phyloP scores from a whole-genome alignment of 805 yeast genomes.

The Wickerhamiella siamensis region DNA sequence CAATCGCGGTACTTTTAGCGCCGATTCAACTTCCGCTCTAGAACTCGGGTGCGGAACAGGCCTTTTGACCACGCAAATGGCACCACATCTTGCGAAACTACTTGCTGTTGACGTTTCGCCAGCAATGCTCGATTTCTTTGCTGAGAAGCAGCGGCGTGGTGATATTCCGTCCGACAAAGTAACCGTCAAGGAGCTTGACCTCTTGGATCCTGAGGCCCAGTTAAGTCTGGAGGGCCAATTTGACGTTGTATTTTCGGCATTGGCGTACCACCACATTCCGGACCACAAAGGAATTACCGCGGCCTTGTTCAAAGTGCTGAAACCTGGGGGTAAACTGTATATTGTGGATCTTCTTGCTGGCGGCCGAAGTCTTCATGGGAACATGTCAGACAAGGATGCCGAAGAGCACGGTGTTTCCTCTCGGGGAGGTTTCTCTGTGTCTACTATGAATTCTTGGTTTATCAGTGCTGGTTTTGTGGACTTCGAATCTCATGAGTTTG shows the following conservation, averaged over 20 bases:
- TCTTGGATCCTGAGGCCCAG: background rate
- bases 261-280: background rate
- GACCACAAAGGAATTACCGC: background rate
- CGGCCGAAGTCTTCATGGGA: background rate
- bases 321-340: background rate
- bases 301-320: background rate
- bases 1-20: background rate
- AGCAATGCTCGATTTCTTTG: background rate
- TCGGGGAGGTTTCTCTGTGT: background rate
- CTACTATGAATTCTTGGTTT: background rate
- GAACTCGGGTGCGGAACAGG: background rate
- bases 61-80: background rate
- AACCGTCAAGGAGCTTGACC: background rate
- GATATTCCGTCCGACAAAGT: background rate
- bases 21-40: background rate
- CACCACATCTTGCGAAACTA: background rate
- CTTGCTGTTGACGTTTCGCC: background rate
- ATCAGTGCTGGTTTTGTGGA: background rate
- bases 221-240: background rate
- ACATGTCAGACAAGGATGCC: background rate
- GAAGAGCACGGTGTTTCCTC: background rate
- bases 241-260: background rate
- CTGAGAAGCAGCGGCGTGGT: background rate
- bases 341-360: background rate
- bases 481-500: background rate